Conservation (phyloP, 2,329 filamentous ascomycete species). For the Penicillium sclerotigenum region DNA sequence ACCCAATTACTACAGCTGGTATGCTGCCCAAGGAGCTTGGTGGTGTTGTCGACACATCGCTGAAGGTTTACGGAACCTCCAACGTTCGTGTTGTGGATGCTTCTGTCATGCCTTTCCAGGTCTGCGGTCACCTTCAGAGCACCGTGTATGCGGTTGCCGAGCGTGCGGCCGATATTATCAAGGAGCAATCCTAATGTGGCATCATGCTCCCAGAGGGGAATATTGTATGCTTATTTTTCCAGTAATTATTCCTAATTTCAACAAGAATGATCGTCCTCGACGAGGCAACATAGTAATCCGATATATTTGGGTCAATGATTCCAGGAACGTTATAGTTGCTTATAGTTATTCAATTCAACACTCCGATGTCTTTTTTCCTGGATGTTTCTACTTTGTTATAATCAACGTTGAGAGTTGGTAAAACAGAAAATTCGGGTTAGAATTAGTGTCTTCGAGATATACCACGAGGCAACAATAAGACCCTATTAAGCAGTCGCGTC, state of each 20-base stretch:
- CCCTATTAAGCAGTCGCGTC: constrained; percentile 45
- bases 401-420: too few species aligned
- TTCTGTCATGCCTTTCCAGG: constrained; percentile 30
- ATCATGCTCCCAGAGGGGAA: neutral
- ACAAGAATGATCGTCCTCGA: too few species aligned
- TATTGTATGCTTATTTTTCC: neutral
- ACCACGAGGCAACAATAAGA: constrained; percentile 49
- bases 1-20: constrained; percentile 30
- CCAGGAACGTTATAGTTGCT: too few species aligned
- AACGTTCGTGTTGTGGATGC: constrained; percentile 36
- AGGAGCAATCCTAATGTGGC: constrained; percentile 6
- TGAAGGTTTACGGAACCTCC: constrained; percentile 34
- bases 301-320: too few species aligned
- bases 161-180: constrained; percentile 32
- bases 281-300: too few species aligned
- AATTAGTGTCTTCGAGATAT: too few species aligned
- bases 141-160: constrained; percentile 34
- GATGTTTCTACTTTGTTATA: too few species aligned
- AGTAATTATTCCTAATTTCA: too few species aligned
- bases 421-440: too few species aligned
- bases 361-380: too few species aligned
- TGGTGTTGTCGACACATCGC: constrained; percentile 33
- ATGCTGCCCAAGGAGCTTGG: constrained; percentile 34
- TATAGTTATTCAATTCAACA: too few species aligned
- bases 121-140: constrained; percentile 26